Base-by-base conservation (phyloP, 2,329 filamentous ascomycete genomes). In the Calonectria pseudoreteaudii region DNA sequence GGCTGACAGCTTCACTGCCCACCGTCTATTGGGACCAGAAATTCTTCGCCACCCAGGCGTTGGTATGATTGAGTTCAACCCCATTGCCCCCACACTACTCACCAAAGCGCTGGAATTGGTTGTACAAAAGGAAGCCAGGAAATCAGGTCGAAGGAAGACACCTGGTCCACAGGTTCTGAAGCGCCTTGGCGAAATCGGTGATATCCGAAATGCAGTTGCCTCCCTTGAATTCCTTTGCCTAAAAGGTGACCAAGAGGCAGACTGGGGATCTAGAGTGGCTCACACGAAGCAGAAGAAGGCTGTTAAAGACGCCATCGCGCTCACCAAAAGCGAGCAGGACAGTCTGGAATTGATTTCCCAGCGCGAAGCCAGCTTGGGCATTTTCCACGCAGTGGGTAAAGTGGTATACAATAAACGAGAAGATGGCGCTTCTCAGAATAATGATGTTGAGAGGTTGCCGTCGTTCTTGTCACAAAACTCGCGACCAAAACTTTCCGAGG, bases 321-420 rank as follows among this genome's bases (percentile, higher is more conserved):
- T 98, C 72, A 98, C 95, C 0, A 90, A 90, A 74, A 93, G 93
- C 80, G 97, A 98, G 83, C 88, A 91, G 72, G 93, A 97, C 75
- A 96, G 92, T 7, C 85, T 98, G 13, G 92, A 95, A 80, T 87
- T 97, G 73, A 91, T 98, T 28, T 95, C 94, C 0, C 95, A 96
- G 80, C 91, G 97, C 70, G 97, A 98, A 85, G 93, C 94, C 20
- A 98, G 93, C 75, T 87, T 99, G 3, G 97, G 96, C 1, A 95
- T 99, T 66, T 99, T 99, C 81, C 97, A 99, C 83, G 95, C 97
- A 0, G 94, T 98, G 16, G 97, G 96, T 4, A 98, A 97, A 82
- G 94, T 99, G 3, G 93, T 98, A 0, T 98, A 98, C 86, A 99
- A 99, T 86, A 99, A 98, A 83, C 91, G 97, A 58, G 90, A 94